Base-by-base conservation (phyloP, 2,329 filamentous ascomycete genomes). In the Epichloe festucae region DNA sequence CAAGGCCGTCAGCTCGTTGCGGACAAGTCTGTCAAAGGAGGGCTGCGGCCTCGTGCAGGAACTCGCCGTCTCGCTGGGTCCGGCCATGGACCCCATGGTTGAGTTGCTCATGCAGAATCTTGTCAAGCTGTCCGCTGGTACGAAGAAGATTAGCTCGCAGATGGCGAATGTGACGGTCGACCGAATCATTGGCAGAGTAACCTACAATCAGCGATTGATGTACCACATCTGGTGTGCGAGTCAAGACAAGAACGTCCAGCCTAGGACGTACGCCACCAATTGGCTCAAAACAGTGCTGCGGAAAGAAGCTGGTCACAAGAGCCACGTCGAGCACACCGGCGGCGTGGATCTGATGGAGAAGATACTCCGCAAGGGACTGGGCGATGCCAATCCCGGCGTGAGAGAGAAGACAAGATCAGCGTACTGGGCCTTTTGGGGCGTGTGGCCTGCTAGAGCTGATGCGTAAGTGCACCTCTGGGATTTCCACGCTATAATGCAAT, bases 201-300 rank as follows among this genome's bases (percentile, higher is more conserved):
- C 89, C 0, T 97, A 91, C 68, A 90, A 78, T 55, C 73, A 76
- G 54, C 84, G 89, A 31, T 76, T 96, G 55, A 78, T 96, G 74
- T 87, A 95, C 65, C 91, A 97, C 61, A 74, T 97, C 46, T 87
- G 82, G 73, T 71, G 73, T 50, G 90, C 91, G 23, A 85, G 80
- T 55, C 85, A 94, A 64, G 91, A 98, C 71, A 97, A 96, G 72
- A 97, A 96, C 62, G 84, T 90, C 2, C 86, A 93, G 62, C 85
- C 90, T 15, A 82, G 93, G 55, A 79, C 80, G 1, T 95, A 84
- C 66, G 85, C 84, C 2, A 76, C 85, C 2, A 83, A 78, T 7
- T 98, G 93, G 93, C 70, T 97, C 34, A 87, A 84, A 67, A 94
- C 85, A 1, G 67, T 97, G 19, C 70, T 98, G 40, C 83, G 77